Evolutionary conservation across 305 asterid species (phyloP), one percentile per base, ranked within the genome.

Genomic region (Fraxinus sp.): DNA sequence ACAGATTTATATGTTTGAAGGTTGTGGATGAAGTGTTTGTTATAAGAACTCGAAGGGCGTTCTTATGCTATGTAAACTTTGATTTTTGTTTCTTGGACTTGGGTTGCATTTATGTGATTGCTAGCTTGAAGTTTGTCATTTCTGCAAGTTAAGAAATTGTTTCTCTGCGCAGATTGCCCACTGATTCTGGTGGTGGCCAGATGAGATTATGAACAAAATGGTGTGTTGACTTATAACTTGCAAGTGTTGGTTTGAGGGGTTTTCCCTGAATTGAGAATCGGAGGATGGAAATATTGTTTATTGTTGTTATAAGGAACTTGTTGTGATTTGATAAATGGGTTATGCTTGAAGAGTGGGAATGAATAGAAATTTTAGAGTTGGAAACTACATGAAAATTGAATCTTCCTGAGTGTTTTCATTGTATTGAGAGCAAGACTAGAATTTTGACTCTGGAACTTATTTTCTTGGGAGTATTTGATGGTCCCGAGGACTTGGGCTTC

Each of bases 141-240:
- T 55, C 24, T 55, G 24, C 22, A 28, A 20, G 16, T n/a, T 55
- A 55, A n/a, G 64, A 64, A 24, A 64, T 78, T 52, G 9, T 79
- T 85, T 28, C 10, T 18, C 71, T 62, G 9, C 14, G 14, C 30
- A 62, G 71, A 22, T 80, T 79, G 66, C 14, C 14, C 75, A 32
- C 22, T 18, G 59, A 33, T 7, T 46, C 32, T 62, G 43, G 37
- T 24, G 1, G 75, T 49, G 33, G 22, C 22, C 52, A 8, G 55
- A 66, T 52, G 78, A 71, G 10, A 49, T n/a, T 73, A 35, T 49
- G 49, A 49, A 62, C 9, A 57, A 49, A 70, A 18, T 35, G 78
- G 75, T 24, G 83, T n/a, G 83, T 79, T 79, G 83, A 79, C 83
- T 78, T 83, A 0, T n/a, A n/a, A 70, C 46, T 16, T 83, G 72